Evolutionary conservation across 106 monocot species (phyloP), one percentile per base, ranked within the genome.

Genomic region (Phalaenopsis aphrodite): DNA sequence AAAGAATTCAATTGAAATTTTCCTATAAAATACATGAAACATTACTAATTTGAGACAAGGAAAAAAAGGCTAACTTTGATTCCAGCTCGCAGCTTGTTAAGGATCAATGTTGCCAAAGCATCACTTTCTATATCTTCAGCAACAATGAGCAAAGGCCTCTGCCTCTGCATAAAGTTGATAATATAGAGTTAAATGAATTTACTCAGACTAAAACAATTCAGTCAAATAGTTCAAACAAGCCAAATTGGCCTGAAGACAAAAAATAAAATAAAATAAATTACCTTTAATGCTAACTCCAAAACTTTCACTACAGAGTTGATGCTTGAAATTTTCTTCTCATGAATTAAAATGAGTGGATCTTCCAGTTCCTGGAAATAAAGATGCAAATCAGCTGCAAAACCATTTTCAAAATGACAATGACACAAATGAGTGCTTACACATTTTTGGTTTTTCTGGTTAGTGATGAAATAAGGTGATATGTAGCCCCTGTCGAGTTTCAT

Each of bases 381-480:
- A 36, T 24, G 12, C 47, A 47, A 76, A 76, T 48, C 30, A 76
- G 24, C 14, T 30, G 21, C 7, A 47, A 8, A 17, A 42, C 8
- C 43, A 69, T 11, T 11, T 69, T 69, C 36, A 15, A 39, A 69
- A 21, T 39, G 69, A 23, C 69, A 38, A 39, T 69, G 38, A 7
- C 39, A 14, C n/a, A 39, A 39, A 52, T 6, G 0, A 19, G 39
- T 81, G 61, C 96, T 90, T 84, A 97, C 96, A 82, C 94, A 94
- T 97, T 92, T 97, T 82, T 97, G 96, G 79, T 78, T 97, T 86
- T 97, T 97, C 47, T 85, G 92, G 84, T 94, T 89, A 30, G 96
- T 97, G 47, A 97, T 88, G 61, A 97, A 97, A 82, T 97, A 94
- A n/a, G 96, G 96, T 86, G 96, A 97, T 80, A 97, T 94, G 83